Evolutionary conservation across 2,329 filamentous ascomycete species (phyloP), one percentile per base, ranked within the genome.

Genomic region (Capronia americana): DNA sequence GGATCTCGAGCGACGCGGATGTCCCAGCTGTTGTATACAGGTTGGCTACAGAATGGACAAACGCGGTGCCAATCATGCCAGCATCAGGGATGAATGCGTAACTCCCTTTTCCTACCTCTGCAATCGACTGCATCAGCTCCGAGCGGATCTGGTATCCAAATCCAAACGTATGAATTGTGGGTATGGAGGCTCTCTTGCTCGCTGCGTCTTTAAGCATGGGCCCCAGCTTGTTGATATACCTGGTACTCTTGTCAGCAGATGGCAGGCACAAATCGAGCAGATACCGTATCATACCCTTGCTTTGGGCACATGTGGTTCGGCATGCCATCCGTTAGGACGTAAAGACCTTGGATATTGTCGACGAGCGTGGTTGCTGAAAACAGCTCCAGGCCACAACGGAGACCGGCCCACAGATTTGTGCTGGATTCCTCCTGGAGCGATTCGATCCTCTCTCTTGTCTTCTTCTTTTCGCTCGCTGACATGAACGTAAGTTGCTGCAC

Each of bases 11-110:
- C 0, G 71, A 75, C 2, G 82, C 83, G 0, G 79, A 77, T 3
- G 78, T 83, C 2, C 86, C 86, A 67, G 82, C 87, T 0, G 86
- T 88, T 2, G 83, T 81, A 70, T 87, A 86, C 1, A 89, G 73
- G 69, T 88, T 87, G 20, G 87, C 86, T 1, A 88, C 81, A 1
- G 87, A 85, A 70, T 89, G 85, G 2, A 88, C 80, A 66, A 89
- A 88, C 3, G 87, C 85, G 2, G 87, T 88, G 2, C 74, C 67
- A 66, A 89, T 85, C 85, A 89, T 88, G 65, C 86, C 84, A 0
- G 85, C 82, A 61, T 89, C 86, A 0, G 86, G 84, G 20, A 89
- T 88, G 69, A 88, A 89, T 8, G 85, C 78, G 64, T 87, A 89
- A 73, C 83, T 86, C 1, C 87, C 87, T 2, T 81, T 78, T 0